These are phyloP conservation scores for Aspergillus ibericus DNA, from an alignment of 2,329 filamentous ascomycete genomes.

Conservation along the genomic window DNA sequence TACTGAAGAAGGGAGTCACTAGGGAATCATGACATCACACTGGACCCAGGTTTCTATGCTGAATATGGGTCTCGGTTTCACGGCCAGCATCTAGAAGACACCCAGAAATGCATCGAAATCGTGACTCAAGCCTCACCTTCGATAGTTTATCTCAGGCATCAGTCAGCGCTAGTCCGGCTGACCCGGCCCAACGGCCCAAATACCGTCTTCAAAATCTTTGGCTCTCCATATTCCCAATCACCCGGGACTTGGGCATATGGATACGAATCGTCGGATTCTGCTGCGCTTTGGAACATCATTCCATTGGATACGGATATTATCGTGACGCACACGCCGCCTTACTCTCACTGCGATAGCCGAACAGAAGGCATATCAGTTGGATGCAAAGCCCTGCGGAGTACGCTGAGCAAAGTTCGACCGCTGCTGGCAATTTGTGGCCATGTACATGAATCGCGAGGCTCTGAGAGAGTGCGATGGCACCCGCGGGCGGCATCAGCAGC, in stretches of 20 bases:
- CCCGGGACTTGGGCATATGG: slow-evolving; percentile 56
- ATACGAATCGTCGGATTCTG: slow-evolving; percentile 47
- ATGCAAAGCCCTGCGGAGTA: slow-evolving; percentile 49
- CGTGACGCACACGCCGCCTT: slow-evolving; percentile 58
- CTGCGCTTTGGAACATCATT: slow-evolving; percentile 51
- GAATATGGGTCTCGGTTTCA: slow-evolving; percentile 45
- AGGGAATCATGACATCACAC: slow-evolving; percentile 61
- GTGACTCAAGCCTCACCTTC: slow-evolving; percentile 42
- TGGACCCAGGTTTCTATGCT: slow-evolving; percentile 52
- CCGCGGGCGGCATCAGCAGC: neutral
- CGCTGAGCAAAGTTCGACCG: slow-evolving; percentile 51
- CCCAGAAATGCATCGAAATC: slow-evolving; percentile 46
- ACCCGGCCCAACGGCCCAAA: slow-evolving; percentile 46
- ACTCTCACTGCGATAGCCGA: slow-evolving; percentile 49
- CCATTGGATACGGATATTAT: slow-evolving; percentile 54
- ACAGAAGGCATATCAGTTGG: slow-evolving; percentile 41
- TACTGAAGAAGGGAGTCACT: neutral
- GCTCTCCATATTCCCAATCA: slow-evolving; percentile 55
- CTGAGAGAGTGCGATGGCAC: slow-evolving; percentile 52
- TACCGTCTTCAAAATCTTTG: slow-evolving; percentile 57
- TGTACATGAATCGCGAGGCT: slow-evolving; percentile 58
- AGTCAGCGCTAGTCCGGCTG: slow-evolving; percentile 47
- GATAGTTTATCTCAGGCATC: slow-evolving; percentile 56
- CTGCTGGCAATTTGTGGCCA: slow-evolving; percentile 59
- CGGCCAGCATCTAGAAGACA: slow-evolving; percentile 47